Conservation (phyloP, 192 early-diverging fungal species). For the Neocallimastix lanati region DNA sequence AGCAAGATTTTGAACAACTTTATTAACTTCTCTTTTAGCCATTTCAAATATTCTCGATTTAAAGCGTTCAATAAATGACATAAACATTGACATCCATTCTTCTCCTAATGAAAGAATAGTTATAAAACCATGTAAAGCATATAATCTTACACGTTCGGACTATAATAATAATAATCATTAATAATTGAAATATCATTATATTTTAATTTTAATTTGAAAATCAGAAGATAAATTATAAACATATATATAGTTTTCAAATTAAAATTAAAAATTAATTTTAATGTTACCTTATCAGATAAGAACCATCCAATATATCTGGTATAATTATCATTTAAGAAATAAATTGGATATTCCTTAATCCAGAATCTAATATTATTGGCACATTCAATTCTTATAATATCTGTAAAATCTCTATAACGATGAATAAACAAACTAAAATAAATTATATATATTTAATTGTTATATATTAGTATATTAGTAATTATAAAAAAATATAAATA, state of each 20-base stretch:
- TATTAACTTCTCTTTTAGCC: conserved; percentile 44
- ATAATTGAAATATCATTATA: neutral
- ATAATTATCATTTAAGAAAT: conserved; percentile 55
- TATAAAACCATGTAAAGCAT: conserved; percentile 39
- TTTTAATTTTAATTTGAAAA: no score
- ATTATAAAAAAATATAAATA: no score
- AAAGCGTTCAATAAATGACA: conserved; percentile 46
- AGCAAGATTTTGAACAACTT: conserved; percentile 9
- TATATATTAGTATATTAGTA: neutral
- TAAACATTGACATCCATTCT: conserved; percentile 26
- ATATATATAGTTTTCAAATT: neutral
- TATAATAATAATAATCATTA: conserved; percentile 1
- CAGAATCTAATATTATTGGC: conserved; percentile 60
- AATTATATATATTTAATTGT: neutral
- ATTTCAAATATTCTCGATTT: conserved; percentile 58
- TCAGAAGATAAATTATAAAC: neutral
- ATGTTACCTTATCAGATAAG: conserved; percentile 56
- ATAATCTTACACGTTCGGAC: conserved; percentile 46
- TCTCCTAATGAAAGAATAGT: conserved; percentile 17
- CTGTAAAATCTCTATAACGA: conserved; percentile 72
- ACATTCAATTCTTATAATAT: conserved; percentile 69
- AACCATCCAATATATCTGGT: conserved; percentile 74
- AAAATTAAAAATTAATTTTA: neutral
- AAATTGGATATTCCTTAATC: conserved; percentile 47
- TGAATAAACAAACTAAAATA: conserved; percentile 57